phyloP scores from a whole-genome alignment of 257 asterid genomes.

The Solanum paucissectum region DNA sequence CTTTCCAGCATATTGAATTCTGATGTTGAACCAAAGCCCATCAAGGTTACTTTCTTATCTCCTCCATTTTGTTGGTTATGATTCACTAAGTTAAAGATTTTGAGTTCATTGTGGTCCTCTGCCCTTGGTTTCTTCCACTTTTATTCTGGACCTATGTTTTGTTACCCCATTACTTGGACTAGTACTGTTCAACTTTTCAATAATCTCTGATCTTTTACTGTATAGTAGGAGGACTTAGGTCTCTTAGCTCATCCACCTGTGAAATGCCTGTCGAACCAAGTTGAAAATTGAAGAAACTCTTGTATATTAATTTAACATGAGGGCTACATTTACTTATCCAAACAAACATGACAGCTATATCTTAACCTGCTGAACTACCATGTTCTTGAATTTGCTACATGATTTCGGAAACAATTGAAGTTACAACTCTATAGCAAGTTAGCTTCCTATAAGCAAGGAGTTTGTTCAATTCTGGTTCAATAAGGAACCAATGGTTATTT shows the following conservation, averaged over 20 bases:
- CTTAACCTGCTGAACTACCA: background rate
- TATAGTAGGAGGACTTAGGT: background rate
- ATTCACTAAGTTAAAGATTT: background rate
- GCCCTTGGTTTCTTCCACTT: background rate
- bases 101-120: background rate
- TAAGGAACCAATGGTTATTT: background rate
- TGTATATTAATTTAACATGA: background rate
- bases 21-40: slow-evolving; percentile 49
- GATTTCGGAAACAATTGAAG: background rate
- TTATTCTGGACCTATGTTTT: background rate
- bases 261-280: background rate
- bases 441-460: background rate
- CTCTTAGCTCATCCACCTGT: background rate
- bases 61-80: background rate
- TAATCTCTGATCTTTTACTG: background rate
- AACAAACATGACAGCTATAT: background rate
- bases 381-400: background rate
- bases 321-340: background rate
- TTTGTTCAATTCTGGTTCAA: background rate
- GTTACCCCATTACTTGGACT: background rate
- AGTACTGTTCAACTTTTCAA: background rate
- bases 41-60: slow-evolving; percentile 36
- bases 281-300: background rate
- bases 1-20: slow-evolving; percentile 77
- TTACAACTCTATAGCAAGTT: background rate